Evolutionary conservation across 768 basidiomycete genomes (phyloP).

Genomic region (Naganishia vaughanmartiniae): DNA sequence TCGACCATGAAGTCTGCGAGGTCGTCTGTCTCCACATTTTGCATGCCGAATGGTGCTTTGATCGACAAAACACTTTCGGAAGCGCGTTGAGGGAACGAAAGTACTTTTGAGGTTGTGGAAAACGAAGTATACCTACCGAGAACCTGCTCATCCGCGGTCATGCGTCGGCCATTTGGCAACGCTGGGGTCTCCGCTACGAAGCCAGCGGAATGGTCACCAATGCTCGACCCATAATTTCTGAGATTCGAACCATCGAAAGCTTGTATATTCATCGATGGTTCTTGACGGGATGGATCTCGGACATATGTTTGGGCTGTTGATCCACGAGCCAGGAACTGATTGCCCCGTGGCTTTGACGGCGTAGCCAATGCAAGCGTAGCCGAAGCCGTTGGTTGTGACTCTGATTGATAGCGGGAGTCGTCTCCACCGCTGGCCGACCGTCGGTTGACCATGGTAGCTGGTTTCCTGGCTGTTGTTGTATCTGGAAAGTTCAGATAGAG

Average conservation of each 20-base stretch:
- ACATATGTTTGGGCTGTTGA: neutral
- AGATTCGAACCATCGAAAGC: neutral
- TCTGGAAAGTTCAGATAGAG: neutral
- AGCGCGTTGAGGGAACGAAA: neutral
- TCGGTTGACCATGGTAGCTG: conserved; percentile 33
- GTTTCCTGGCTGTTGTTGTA: neutral
- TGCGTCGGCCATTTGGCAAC: neutral
- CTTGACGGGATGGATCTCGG: neutral
- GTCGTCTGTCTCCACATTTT: conserved; percentile 12
- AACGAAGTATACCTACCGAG: conserved; percentile 1
- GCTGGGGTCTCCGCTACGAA: conserved; percentile 20
- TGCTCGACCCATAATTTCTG: neutral
- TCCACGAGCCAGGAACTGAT: neutral
- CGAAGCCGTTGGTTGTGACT: neutral
- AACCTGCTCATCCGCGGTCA: neutral
- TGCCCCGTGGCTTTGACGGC: conserved; percentile 7
- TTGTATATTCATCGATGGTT: neutral
- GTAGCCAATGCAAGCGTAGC: conserved; percentile 11
- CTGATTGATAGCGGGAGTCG: neutral
- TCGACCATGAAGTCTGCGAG: conserved; percentile 30
- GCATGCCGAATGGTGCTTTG: neutral
- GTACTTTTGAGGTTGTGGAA: neutral
- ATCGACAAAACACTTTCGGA: neutral
- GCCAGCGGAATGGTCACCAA: neutral
- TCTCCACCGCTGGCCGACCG: conserved; percentile 23